Evolutionary conservation across 2,329 filamentous ascomycete species (phyloP), one percentile per base, ranked within the genome.

Genomic region (Beauveria australis): DNA sequence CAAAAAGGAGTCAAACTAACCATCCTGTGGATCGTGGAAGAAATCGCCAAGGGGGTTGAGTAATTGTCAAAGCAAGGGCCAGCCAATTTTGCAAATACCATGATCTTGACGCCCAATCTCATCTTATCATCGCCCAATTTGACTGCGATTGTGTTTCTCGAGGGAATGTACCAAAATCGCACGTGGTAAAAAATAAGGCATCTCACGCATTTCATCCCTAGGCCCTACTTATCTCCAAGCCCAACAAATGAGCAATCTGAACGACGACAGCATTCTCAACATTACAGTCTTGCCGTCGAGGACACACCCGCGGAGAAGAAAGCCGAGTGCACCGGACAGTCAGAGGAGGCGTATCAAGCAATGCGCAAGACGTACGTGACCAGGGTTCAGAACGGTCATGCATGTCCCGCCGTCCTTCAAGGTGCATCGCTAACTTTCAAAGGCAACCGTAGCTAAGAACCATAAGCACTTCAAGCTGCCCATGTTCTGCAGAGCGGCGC

Each of bases 311-410:
- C 49, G n/a, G 61, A 65, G 61, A 68, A 71, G 47, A 69, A 69
- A 30, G 67, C 68, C 40, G 67, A 69, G 54, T 71, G 76, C 18
- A 78, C 72, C 10, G 70, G 66, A 19, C 81, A 83, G 67, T 76
- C 81, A 0, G 80, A 83, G 62, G 76, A 75, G 16, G 76, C 76
- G 1, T 84, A 81, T 64, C 75, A 76, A 63, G 72, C 69, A 5
- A 72, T 84, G 3, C 78, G 76, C 67, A 68, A 66, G 5, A 70
- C 66, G 1, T 85, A 84, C 61, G 65, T 64, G 18, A 73, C 73
- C 24, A 83, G 81, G 64, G 66, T 82, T 43, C 80, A 84, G 66
- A 81, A 84, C 62, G 82, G 82, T 61, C 72, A 84, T 65, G 82
- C 83, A 63, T 14, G 10, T n/a, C 19, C 19, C 60, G 37, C 24